A percentile compares a stretch with the other conserved stretches of the same genome.
These are phyloP conservation scores for Lachancea sp. DNA, from an alignment of 805 yeast species.

Conservation along the genomic window DNA sequence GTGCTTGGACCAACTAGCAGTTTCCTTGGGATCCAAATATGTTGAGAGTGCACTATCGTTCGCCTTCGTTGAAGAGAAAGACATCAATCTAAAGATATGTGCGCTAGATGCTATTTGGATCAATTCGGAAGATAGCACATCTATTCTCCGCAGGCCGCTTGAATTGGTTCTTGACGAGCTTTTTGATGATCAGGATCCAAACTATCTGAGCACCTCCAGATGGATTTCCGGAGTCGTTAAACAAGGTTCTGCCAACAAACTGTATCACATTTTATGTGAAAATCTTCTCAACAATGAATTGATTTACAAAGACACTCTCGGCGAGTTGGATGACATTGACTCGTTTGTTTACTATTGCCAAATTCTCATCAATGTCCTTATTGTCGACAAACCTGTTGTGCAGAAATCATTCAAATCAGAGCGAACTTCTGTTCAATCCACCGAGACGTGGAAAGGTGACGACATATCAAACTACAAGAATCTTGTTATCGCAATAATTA, in stretches of 20 bases:
- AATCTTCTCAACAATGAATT: constrained; percentile 43
- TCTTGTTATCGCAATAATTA: constrained; percentile 41
- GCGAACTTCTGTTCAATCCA: constrained; percentile 45
- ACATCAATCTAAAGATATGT: constrained; percentile 38
- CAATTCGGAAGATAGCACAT: constrained; percentile 43
- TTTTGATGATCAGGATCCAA: constrained; percentile 37
- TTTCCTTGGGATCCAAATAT: constrained; percentile 44
- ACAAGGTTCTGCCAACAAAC: constrained; percentile 51
- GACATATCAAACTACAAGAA: constrained; percentile 56
- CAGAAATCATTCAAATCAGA: constrained; percentile 50
- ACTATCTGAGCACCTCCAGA: constrained; percentile 38
- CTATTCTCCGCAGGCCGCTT: constrained; percentile 51
- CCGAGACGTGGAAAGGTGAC: constrained; percentile 32
- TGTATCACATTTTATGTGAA: constrained; percentile 54
- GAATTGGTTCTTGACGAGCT: constrained; percentile 63
- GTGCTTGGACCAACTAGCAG: constrained; percentile 54
- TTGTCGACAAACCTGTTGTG: constrained; percentile 38
- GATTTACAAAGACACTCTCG: constrained; percentile 25
- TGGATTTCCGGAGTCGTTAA: constrained; percentile 43
- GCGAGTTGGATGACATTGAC: constrained; percentile 52
- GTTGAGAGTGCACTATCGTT: constrained; percentile 70
- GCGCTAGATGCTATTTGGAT: constrained; percentile 70
- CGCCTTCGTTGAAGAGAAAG: constrained; percentile 40
- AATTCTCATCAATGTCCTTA: constrained; percentile 46
- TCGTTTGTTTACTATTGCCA: constrained; percentile 57